These are phyloP conservation scores for Trifolium fragiferum DNA, from an alignment of 306 rosid species.

Conservation along the genomic window DNA sequence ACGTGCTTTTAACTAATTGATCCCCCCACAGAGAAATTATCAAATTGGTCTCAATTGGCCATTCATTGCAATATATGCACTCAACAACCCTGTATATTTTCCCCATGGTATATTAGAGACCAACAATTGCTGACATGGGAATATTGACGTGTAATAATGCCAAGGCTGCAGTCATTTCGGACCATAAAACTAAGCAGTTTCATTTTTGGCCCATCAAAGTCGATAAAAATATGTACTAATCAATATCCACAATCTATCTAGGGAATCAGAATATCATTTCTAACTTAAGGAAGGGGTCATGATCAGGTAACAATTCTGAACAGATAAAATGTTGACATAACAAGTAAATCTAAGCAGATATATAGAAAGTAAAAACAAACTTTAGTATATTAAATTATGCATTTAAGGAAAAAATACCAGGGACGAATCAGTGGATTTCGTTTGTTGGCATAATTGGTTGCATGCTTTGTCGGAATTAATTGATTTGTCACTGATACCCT, in stretches of 20 bases:
- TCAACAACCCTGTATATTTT: conserved; percentile 25
- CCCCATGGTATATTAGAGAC: conserved; percentile 10
- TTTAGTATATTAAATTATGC: conserved; percentile 18
- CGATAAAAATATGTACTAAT: background rate
- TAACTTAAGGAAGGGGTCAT: conserved; percentile 7
- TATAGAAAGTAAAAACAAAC: conserved; percentile 24
- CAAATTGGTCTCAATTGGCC: conserved; percentile 9
- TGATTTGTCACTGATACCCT: conserved; percentile 48
- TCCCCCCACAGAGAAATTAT: conserved; percentile 19
- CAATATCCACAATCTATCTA: background rate
- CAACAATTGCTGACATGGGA: conserved; percentile 10
- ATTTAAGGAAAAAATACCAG: conserved; percentile 56
- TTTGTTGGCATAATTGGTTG: conserved; percentile 50
- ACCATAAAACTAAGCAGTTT: background rate
- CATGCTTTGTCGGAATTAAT: conserved; percentile 49
- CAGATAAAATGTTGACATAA: conserved; percentile 8
- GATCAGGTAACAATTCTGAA: conserved; percentile 34
- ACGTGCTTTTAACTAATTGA: conserved; percentile 20
- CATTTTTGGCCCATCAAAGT: conserved; percentile 27
- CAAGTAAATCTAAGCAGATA: conserved; percentile 19
- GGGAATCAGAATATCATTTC: conserved; percentile 31
- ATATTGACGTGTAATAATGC: conserved; percentile 13
- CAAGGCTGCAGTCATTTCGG: conserved; percentile 6
- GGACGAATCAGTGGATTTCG: conserved; percentile 45
- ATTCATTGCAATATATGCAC: conserved; percentile 17